Base-by-base conservation (phyloP, 495 filamentous ascomycete species). In the Lentithecium fluviatile region DNA sequence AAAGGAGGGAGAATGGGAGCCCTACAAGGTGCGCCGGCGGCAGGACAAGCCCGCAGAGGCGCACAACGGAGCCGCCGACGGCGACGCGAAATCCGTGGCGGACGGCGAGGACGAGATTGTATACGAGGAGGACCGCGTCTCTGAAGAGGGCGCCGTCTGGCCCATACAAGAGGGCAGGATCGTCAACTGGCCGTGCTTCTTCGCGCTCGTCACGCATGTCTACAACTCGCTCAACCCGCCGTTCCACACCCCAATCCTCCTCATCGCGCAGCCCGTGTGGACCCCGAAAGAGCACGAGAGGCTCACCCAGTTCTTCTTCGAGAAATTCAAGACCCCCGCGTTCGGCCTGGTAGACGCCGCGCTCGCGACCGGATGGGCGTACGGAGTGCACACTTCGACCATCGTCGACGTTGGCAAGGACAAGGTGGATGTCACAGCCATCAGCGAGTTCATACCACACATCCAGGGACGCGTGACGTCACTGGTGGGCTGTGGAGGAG, bases 321-420 rank as follows among this genome's bases (percentile, higher is more conserved):
- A 97, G 74, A 91, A 91, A 74, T 96, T 96, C 71, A 96, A 94
- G 77, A 90, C 87, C 0, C 94, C 94, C 0, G 91, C 87, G 0
- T 88, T 98, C 51, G 88, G 83, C 52, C 73, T 97, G 38, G 86
- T 97, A 78, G 87, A 97, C 72, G 83, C 88, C 49, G 91, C 88
- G 0, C 72, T 94, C 17, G 91, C 93, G 7, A 84, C 87, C 0
- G 85, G 86, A 63, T 97, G 90, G 69, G 94, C 90, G 1, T 88
- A 91, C 54, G 91, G 90, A 43, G 80, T 84, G 60, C 71, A 80
- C 23, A 89, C 82, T 36, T 84, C 91, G 56, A 92, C 89, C 0
- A 80, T 98, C 2, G 80, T 98, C 11, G 94, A 98, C 68, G 84
- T 98, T 36, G 94, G 94, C 4, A 89, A 83, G 70, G 85, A 85